A percentile compares a stretch with the other conserved stretches of the same genome.
Conservation (phyloP, 2,329 filamentous ascomycete genomes). For the Achaetomium macrosporum region DNA sequence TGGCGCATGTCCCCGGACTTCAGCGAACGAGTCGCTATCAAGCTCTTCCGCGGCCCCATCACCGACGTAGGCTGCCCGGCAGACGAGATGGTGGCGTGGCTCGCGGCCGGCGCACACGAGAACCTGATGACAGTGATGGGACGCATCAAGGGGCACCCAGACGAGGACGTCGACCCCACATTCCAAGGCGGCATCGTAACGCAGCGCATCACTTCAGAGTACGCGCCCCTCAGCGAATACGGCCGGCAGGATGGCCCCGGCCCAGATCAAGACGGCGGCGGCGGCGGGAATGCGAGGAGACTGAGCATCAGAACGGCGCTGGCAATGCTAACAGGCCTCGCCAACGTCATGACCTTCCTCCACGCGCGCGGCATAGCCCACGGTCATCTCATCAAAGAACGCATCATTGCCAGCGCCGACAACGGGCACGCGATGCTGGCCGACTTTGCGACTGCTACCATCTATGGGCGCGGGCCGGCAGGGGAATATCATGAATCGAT, state of each 20-base stretch:
- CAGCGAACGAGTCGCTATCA: slow-evolving; percentile 39
- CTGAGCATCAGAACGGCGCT: slow-evolving; percentile 25
- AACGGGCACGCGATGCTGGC: slow-evolving; percentile 40
- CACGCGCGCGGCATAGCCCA: slow-evolving; percentile 40
- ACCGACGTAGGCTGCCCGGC: slow-evolving; percentile 40
- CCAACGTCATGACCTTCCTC: slow-evolving; percentile 38
- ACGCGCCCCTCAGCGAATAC: slow-evolving; percentile 34
- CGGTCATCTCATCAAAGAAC: slow-evolving; percentile 44
- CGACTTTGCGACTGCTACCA: slow-evolving; percentile 43
- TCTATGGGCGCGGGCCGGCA: slow-evolving; percentile 31
- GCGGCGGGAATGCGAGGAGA: too few species aligned
- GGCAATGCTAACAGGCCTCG: slow-evolving; percentile 36
- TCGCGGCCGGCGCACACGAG: slow-evolving; percentile 40
- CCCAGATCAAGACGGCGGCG: too few species aligned
- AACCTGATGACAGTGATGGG: slow-evolving; percentile 43
- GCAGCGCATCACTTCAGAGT: slow-evolving; percentile 40
- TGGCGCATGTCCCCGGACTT: slow-evolving; percentile 30
- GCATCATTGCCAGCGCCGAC: slow-evolving; percentile 36
- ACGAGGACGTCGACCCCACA: slow-evolving; percentile 24
- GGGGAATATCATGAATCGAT: slow-evolving; percentile 23
- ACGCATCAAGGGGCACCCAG: slow-evolving; percentile 36
- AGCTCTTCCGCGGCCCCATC: slow-evolving; percentile 43
- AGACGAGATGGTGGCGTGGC: slow-evolving; percentile 45
- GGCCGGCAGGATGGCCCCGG: too few species aligned
- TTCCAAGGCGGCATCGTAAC: slow-evolving; percentile 39